phyloP scores from a whole-genome alignment of 2,329 filamentous ascomycete genomes.

The Fusarium albidum region DNA sequence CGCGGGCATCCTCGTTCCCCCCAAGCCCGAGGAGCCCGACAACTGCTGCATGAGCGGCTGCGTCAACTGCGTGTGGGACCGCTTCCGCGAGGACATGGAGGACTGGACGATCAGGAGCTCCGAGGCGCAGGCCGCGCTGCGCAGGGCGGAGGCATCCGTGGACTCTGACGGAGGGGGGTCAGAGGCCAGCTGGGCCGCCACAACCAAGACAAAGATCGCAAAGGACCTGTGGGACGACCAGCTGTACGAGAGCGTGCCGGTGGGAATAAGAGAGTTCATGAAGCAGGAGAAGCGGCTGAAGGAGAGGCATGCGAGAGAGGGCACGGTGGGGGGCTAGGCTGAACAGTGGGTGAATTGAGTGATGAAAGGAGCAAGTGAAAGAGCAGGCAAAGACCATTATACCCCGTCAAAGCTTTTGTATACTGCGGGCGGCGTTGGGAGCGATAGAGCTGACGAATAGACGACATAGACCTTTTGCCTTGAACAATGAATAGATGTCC shows the following conservation, averaged over 20 bases:
- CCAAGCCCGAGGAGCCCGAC: conserved; percentile 86
- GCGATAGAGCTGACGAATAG: conserved; percentile 32
- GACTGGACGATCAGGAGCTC: conserved; percentile 76
- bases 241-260: conserved; percentile 81
- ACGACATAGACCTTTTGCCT: conserved; percentile 25
- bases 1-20: conserved; percentile 84
- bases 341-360: not conserved
- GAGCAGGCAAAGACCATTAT: too few species aligned
- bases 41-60: conserved; percentile 99
- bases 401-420: conserved; percentile 26
- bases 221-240: conserved; percentile 70
- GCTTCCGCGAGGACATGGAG: conserved; percentile 90
- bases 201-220: conserved; percentile 50
- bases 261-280: conserved; percentile 98
- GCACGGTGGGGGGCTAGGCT: conserved; percentile 52
- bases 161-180: conserved; percentile 84
- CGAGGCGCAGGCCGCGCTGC: conserved; percentile 67
- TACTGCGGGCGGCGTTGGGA: conserved; percentile 8
- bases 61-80: conserved; percentile 96
- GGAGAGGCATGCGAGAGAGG: conserved; percentile 71
- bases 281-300: conserved; percentile 92
- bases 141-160: conserved; percentile 62
- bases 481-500: not conserved
- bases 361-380: not conserved
- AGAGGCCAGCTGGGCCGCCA: conserved; percentile 68